Conservation (phyloP, 192 early-diverging fungal genomes). For the Coemansia aciculifera region DNA sequence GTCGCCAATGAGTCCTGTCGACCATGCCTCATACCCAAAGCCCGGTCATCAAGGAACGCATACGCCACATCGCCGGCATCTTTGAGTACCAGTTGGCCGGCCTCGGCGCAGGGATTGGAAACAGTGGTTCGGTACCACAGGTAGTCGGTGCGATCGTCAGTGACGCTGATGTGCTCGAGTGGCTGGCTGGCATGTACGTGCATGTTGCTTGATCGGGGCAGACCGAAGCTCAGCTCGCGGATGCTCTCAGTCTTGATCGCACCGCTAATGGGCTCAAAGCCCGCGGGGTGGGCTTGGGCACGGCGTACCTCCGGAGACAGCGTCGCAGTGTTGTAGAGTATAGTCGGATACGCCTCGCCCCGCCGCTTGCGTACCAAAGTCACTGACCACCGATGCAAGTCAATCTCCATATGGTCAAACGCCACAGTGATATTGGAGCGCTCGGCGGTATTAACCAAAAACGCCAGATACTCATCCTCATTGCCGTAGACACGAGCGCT, state of each 20-base stretch:
- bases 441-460: conserved; percentile 35
- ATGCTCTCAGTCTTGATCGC: conserved; percentile 12
- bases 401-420: conserved; percentile 17
- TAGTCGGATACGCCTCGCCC: neutral
- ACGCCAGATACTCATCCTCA: conserved; percentile 20
- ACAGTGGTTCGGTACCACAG: conserved; percentile 49
- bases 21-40: conserved; percentile 25
- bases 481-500: conserved; percentile 27
- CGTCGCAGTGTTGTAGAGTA: conserved; percentile 34
- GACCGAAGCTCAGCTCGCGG: conserved; percentile 8
- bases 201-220: conserved; percentile 11
- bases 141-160: conserved; percentile 48
- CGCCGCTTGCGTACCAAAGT: conserved; percentile 16
- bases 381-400: conserved; percentile 44
- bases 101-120: conserved; percentile 2
- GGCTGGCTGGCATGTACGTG: conserved; percentile 10
- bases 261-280: conserved; percentile 16
- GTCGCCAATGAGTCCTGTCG: conserved; percentile 26
- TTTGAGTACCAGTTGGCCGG: conserved; percentile 24
- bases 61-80: conserved; percentile 44
- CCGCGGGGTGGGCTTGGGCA: conserved; percentile 18
- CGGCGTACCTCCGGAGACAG: conserved; percentile 9
- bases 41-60: conserved; percentile 27
- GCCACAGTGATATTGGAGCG: neutral
- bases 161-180: conserved; percentile 38